A percentile compares a stretch with the other conserved stretches of the same genome.
Conservation (phyloP, 2,329 filamentous ascomycete genomes). For the Colletotrichum shisoi region DNA sequence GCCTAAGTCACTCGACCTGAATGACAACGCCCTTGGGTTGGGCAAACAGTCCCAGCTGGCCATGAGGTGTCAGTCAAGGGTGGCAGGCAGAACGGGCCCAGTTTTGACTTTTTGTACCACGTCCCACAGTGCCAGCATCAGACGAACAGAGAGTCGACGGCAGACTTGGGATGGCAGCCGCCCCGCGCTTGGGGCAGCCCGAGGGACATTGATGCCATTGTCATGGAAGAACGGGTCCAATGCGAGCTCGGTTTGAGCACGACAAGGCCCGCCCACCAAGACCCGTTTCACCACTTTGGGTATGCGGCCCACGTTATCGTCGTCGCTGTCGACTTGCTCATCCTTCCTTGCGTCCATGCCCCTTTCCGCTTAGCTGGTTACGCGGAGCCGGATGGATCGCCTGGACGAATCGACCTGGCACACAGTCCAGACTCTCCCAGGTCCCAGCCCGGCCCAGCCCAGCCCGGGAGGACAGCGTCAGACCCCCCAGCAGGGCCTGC, state of each 20-base stretch:
- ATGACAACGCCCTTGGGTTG: slow-evolving; percentile 12
- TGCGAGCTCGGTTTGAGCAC: slow-evolving; percentile 12
- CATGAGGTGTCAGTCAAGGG: neutral
- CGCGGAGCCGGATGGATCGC: slow-evolving; percentile 34
- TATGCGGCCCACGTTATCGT: slow-evolving; percentile 24
- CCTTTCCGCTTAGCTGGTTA: slow-evolving; percentile 32
- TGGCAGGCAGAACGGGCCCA: slow-evolving; percentile 4
- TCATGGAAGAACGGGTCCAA: slow-evolving; percentile 13
- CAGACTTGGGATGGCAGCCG: slow-evolving; percentile 30
- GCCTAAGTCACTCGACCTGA: neutral
- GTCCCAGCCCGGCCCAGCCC: slow-evolving; percentile 10
- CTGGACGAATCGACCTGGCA: slow-evolving; percentile 13
- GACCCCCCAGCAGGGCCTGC: slow-evolving; percentile 23
- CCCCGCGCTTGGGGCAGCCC: slow-evolving; percentile 28
- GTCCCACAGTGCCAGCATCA: slow-evolving; percentile 20
- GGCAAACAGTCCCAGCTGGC: slow-evolving; percentile 18
- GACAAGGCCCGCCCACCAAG: slow-evolving; percentile 19
- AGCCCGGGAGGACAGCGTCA: slow-evolving; percentile 29
- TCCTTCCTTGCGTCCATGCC: slow-evolving; percentile 19
- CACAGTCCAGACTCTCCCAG: slow-evolving; percentile 20
- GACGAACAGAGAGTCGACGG: slow-evolving; percentile 31
- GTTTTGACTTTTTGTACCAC: slow-evolving; percentile 6
- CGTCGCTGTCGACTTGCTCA: neutral
- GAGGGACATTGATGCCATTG: slow-evolving; percentile 23
- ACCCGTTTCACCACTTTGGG: slow-evolving; percentile 34